A percentile compares a stretch with the other conserved stretches of the same genome.
Conservation (phyloP, 441 rosid species). For the Populus hybrid region DNA sequence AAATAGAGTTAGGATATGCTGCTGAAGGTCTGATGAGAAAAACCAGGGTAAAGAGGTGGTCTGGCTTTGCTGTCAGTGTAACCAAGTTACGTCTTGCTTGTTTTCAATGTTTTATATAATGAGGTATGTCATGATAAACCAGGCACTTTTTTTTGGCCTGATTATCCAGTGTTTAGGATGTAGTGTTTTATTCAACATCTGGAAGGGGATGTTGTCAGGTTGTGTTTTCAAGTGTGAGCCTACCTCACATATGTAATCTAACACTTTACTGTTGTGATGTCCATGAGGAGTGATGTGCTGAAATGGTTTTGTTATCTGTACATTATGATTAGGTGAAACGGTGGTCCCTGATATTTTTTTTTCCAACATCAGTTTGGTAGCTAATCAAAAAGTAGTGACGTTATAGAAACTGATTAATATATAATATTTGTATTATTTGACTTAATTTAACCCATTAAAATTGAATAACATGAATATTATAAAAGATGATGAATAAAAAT, state of each 20-base stretch:
- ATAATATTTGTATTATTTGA: no score
- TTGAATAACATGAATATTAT: no score
- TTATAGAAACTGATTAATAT: no score
- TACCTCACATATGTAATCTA: conserved; percentile 17
- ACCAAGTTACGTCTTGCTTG: conserved; percentile 10
- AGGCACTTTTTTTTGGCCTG: conserved; percentile 44
- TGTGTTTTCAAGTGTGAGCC: conserved; percentile 18
- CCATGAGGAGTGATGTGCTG: conserved; percentile 6
- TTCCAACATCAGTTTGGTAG: no score
- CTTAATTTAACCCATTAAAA: no score
- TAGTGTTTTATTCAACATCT: conserved; percentile 14
- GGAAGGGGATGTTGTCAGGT: conserved; percentile 31
- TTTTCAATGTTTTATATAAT: not conserved
- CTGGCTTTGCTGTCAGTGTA: conserved; percentile 5
- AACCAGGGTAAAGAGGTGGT: conserved; percentile 13
- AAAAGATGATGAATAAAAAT: no score
- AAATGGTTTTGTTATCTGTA: not conserved
- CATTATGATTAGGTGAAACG: conserved; percentile 1
- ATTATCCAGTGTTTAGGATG: conserved; percentile 23
- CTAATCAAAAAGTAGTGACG: no score
- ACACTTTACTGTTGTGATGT: conserved; percentile 9
- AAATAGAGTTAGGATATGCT: conserved; percentile 9
- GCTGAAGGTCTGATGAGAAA: not conserved
- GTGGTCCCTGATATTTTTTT: not conserved
- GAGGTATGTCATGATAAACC: conserved; percentile 20